Percentiles rank a stretch among this genome's conserved stretches.
Evolutionary conservation across 2,329 filamentous ascomycete species (phyloP).

Genomic region (Magnaporthiopsis incrustans): DNA sequence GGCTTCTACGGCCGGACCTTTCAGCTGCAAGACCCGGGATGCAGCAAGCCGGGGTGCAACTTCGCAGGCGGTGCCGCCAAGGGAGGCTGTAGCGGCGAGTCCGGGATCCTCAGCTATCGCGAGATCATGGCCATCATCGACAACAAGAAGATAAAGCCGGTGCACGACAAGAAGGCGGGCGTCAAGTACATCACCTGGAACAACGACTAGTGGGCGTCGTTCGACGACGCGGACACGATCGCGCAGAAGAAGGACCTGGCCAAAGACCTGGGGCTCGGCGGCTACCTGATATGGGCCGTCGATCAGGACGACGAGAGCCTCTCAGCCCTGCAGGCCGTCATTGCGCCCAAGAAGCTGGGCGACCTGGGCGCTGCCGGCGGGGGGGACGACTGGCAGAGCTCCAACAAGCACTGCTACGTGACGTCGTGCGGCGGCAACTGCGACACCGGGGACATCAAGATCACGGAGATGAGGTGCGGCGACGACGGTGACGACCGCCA

Average conservation of each 20-base stretch:
- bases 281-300: conserved; percentile 20
- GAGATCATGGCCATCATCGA: conserved; percentile 14
- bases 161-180: conserved; percentile 15
- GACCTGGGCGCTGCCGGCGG: not conserved
- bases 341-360: not conserved
- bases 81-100: conserved; percentile 14
- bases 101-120: conserved; percentile 15
- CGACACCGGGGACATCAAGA: not conserved
- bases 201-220: conserved; percentile 27
- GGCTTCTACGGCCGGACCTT: conserved; percentile 31
- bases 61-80: conserved; percentile 14
- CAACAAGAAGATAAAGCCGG: conserved; percentile 4
- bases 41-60: conserved; percentile 14
- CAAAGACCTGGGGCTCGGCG: conserved; percentile 18
- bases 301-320: conserved; percentile 13
- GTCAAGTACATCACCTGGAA: conserved; percentile 22
- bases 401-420: not conserved
- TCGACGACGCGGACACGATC: conserved; percentile 25
- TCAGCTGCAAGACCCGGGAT: conserved; percentile 13
- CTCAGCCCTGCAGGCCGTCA: not conserved
- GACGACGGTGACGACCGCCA: too few relatives aligned
- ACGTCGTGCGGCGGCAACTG: not conserved
- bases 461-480: not conserved
- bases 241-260: conserved; percentile 21
- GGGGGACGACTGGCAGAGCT: not conserved